phyloP scores from a whole-genome alignment of 345 rosid genomes.

The Raphanus raphanistrum region DNA sequence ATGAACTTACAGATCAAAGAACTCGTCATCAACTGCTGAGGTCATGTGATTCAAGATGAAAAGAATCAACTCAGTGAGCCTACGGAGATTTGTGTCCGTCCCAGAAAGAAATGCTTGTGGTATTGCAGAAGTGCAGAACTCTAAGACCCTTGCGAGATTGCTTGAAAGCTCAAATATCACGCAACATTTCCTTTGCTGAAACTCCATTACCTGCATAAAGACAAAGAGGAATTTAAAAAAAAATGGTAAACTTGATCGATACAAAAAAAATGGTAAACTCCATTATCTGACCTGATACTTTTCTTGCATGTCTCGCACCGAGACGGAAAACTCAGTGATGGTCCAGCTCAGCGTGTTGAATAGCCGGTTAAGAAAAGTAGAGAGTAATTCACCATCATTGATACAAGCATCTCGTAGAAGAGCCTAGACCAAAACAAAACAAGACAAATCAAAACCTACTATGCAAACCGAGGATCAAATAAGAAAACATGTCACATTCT shows the following conservation, averaged over 20 bases:
- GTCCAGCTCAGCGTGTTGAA: conserved; percentile 98
- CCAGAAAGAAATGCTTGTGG: conserved; percentile 86
- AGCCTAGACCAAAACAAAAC: conserved; percentile 40
- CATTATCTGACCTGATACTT: conserved; percentile 73
- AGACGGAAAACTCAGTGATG: conserved; percentile 94
- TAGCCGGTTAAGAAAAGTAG: conserved; percentile 84
- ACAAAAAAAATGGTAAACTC: too few species aligned
- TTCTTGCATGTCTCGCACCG: conserved; percentile 94
- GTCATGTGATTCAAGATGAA: conserved; percentile 84
- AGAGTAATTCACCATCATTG: conserved; percentile 64
- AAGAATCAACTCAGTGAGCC: conserved; percentile 80
- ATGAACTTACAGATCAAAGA: conserved; percentile 80
- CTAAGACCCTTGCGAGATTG: conserved; percentile 88
- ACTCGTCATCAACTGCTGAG: conserved; percentile 81
- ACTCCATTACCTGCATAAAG: conserved; percentile 63
- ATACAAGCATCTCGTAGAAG: conserved; percentile 81
- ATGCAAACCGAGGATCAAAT: conserved; percentile 4
- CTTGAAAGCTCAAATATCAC: conserved; percentile 91
- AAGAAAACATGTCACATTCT: neutral
- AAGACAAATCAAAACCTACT: neutral
- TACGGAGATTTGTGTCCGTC: conserved; percentile 80
- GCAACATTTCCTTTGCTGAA: conserved; percentile 85
- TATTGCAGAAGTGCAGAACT: conserved; percentile 81
- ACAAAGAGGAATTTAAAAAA: neutral
- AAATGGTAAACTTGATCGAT: neutral